Evolutionary conservation across 2,329 filamentous ascomycete genomes (phyloP), one percentile per base, ranked within the genome.

Genomic region (Calonectria leucothoes): DNA sequence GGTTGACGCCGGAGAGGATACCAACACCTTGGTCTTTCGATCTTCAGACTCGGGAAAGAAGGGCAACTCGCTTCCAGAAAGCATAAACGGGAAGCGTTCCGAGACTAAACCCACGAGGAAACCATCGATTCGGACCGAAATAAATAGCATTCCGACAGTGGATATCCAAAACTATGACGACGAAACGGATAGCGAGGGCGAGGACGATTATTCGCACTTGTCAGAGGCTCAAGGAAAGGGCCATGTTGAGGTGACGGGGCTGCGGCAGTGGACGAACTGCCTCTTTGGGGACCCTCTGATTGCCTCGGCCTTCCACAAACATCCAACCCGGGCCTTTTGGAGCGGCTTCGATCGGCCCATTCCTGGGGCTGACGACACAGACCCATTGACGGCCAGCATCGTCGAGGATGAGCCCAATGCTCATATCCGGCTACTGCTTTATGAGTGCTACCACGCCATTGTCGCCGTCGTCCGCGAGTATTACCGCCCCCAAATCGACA

Each of bases 281-380:
- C 76, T 92, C 14, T 92, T 93, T 75, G 91, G 91, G 14, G 91
- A 93, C 73, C 90, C 91, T 0, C 79, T 92, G 3, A 84, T 93
- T 64, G 86, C 88, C 3, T 84, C 83, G 4, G 85, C 85, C 8
- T 90, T 92, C 75, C 86, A 84, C 76, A 84, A 86, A 17, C 80
- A 84, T 23, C 84, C 87, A 0, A 87, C 84, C 6, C 77, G 83
- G 15, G 84, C 86, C 0, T 88, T 91, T 39, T 81, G 89, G 31
- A 81, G 82, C 33, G 90, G 90, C 1, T 91, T 89, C 77, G 81
- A 82, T 37, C 79, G 77, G 23, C 71, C 69, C 14, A 42, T 77
- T 1, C 35, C 67, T 29, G 71, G 75, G n/a, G 70, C 76, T 15
- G 59, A 76, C n/a, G 61, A 49, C 4, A 12, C 39, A 5, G 55